Evolutionary conservation across 768 basidiomycete genomes (phyloP).

Genomic region (Suillus tomentosus): DNA sequence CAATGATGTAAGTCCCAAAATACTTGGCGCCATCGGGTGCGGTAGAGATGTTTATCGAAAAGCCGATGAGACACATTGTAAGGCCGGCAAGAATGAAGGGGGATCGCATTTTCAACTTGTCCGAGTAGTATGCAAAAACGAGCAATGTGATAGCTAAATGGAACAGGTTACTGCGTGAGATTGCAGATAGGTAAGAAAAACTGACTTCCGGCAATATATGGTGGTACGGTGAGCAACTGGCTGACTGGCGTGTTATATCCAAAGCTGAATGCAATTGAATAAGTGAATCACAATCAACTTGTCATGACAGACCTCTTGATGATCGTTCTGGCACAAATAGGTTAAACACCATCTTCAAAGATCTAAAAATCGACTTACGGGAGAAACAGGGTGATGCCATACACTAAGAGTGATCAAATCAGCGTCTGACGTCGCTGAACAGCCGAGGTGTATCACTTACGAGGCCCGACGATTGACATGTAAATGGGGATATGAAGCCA

Average conservation of each 20-base stretch:
- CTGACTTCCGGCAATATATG: constrained; percentile 63
- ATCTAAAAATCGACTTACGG: constrained; percentile 47
- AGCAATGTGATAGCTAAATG: constrained; percentile 49
- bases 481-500: constrained; percentile 61
- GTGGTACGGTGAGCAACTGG: constrained; percentile 65
- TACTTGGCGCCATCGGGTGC: constrained; percentile 59
- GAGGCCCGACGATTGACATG: constrained; percentile 57
- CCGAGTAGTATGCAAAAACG: constrained; percentile 56
- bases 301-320: constrained; percentile 7
- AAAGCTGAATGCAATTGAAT: constrained; percentile 40
- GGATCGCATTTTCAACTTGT: constrained; percentile 51
- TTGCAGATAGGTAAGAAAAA: constrained; percentile 19
- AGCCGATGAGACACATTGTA: constrained; percentile 53
- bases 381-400: constrained; percentile 70
- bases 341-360: neutral
- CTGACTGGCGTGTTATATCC: constrained; percentile 55
- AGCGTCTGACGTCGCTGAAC: neutral
- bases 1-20: constrained; percentile 67
- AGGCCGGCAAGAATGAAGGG: constrained; percentile 60
- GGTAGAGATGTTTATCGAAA: constrained; percentile 59
- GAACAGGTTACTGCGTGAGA: neutral
- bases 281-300: constrained; percentile 10
- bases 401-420: constrained; percentile 41
- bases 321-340: constrained; percentile 10
- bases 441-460: constrained; percentile 41